Evolutionary conservation across 139 green algal genomes (phyloP), one percentile per base, ranked within the genome.

Genomic region (Picochlorum sp.): DNA sequence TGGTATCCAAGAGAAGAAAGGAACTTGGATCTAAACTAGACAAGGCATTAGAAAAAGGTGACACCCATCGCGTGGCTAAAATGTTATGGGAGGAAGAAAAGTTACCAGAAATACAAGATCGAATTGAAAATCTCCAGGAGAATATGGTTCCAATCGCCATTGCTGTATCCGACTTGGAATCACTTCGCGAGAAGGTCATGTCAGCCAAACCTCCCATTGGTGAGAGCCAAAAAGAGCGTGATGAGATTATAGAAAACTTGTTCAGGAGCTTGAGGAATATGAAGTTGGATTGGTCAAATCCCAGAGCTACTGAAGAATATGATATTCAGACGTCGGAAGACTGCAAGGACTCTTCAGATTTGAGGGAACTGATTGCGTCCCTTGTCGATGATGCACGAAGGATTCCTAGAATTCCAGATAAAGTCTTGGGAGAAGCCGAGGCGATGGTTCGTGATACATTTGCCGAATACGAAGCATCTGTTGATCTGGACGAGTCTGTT

Each of bases 41-140:
- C 16, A 20, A 34, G 2, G 52, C 52, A 11, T n/a, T 50, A 30
- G 51, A 49, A 37, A 41, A 54, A 31, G 14, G 15, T 57, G 47
- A 59, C n/a, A 14, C 23, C 15, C 11, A 45, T 45, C 14, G 24
- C 2, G 18, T 45, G 0, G 26, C 50, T 38, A 51, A 63, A 11
- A 44, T 73, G 18, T 21, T 23, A 15, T 73, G 66, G 66, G 37
- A 66, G 7, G 21, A 18, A 3, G 28, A 72, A 62, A 64, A 71
- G 58, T 62, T 63, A 15, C 34, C 63, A 20, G 6, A 28, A 20
- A 26, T 66, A n/a, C 55, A 72, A 47, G 15, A 24, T 18, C 45
- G 49, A 23, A 49, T 77, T 45, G 3, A 11, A 20, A 45, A 50
- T 44, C 16, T 72, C 26, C 49, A 13, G 7, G 45, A 38, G 3